These are phyloP conservation scores for Chaetomidium leptoderma DNA, from an alignment of 495 filamentous ascomycete species.

Conservation along the genomic window DNA sequence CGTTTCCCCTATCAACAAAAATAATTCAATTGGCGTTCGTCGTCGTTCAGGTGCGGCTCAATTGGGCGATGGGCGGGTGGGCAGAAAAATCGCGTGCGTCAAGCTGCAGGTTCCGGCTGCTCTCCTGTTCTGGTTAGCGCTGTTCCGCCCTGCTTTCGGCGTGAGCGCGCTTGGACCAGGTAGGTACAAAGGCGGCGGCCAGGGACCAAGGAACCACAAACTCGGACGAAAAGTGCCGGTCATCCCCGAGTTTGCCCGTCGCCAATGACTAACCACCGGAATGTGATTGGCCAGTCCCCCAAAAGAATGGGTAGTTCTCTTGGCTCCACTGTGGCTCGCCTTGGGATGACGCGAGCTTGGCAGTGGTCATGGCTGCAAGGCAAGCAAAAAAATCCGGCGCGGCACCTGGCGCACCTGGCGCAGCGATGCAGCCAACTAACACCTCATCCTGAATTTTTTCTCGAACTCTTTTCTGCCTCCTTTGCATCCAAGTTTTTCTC, in stretches of 20 bases:
- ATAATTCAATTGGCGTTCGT: background rate
- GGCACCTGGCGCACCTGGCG: too few relatives aligned
- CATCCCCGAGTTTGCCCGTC: constrained; percentile 31
- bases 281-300: constrained; percentile 20
- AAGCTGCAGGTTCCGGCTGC: constrained; percentile 10
- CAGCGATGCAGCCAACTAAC: constrained; percentile 12
- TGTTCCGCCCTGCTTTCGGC: background rate
- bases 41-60: constrained; percentile 21
- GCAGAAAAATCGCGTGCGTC: constrained; percentile 18
- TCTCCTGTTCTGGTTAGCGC: constrained; percentile 16
- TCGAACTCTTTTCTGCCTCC: constrained; percentile 15
- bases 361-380: constrained; percentile 21
- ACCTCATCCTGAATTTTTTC: constrained; percentile 24
- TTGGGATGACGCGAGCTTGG: constrained; percentile 21
- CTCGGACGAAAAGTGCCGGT: constrained; percentile 15
- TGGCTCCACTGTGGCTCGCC: constrained; percentile 28
- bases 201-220: background rate
- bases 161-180: background rate
- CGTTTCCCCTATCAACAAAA: background rate
- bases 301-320: background rate
- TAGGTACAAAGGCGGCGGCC: background rate
- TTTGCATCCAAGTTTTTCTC: constrained; percentile 11
- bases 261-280: constrained; percentile 23
- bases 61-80: constrained; percentile 13
- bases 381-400: constrained; percentile 17